Base-by-base conservation (phyloP, 352 stramenopile genomes). In the Phytophthora multivora region DNA sequence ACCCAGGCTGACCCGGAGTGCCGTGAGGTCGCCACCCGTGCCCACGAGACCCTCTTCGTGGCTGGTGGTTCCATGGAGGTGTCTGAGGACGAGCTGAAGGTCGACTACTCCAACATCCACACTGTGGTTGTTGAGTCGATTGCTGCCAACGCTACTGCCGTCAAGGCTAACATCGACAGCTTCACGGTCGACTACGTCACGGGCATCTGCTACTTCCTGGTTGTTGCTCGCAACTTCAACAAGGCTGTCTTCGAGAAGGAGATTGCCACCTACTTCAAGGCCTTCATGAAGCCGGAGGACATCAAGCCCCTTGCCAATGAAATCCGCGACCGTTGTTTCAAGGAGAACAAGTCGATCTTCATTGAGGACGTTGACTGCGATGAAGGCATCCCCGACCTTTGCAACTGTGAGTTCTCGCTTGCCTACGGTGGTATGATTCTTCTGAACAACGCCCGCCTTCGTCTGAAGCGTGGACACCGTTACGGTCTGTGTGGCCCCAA, bases 381-480 rank as follows among this genome's bases (percentile, higher is more conserved):
- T 30, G 95, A 98, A 63, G 95, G 97, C 78, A 94, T 97, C 51
- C 96, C 98, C 36, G 94, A 99, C 71, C 82, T 99, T 6, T 99
- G 97, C 76, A 98, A 99, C 90, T 99, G 97, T 71, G 93, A 98
- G 73, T 99, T 99, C 80, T 99, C 97, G 60, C 89, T 99, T 47
- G 97, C 97, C 5, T 96, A 97, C 73, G 90, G 88, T 86, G 91
- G 92, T 75, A 96, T 96, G 79, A 95, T 96, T 61, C 62, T 98
- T 63, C 73, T 98, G 25, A 95, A 96, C 74, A 93, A 95, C 71
- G 91, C 91, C 5, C 89, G 93, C 63, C 84, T 98, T 56, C 89
- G 89, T 50, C 79, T 98, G 10, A 95, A 95, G 75, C 89, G 92
- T 78, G 91, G 91, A 16, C 88, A 96, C 72, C 86, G 89, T 75